Base-by-base conservation (phyloP, 495 filamentous ascomycete species). In the Lophiotrema nucula region DNA sequence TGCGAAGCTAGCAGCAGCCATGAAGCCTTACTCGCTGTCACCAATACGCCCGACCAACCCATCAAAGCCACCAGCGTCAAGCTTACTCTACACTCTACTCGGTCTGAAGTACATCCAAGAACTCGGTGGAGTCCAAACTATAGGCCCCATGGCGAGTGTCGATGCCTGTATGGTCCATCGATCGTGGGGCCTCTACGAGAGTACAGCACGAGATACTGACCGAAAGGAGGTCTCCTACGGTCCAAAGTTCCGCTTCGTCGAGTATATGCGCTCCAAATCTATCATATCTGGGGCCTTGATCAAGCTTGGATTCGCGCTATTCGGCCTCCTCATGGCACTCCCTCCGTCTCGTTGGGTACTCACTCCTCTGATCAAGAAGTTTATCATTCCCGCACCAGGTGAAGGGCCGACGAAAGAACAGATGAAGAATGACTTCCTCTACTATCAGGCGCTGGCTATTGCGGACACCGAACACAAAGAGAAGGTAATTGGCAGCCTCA, bases 111-210 rank as follows among this genome's bases (percentile, higher is more conserved):
- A 71, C 2, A 70, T 89, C 25, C 84, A 81, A 4, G 80, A 83
- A 31, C 78, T 95, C 13, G 89, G 88, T 1, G 79, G 82, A 1
- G 71, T 90, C 0, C 57, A 62, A 27, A 66, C 63, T 1, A 6
- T 83, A 86, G 16, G 85, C 79, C 11, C 86, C 79, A 18, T 67
- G 87, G 2, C 77, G 77, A 13, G 78, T 3, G 79, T 83, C 0
- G 88, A 96, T 60, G 72, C 78, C 5, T 79, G 83, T 21, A 80
- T 86, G 39, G 85, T 93, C 6, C 81, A 92, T 51, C 84, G 90
- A 49, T 83, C 80, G 35, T 93, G 90, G 84, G 88, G 86, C 3
- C 68, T 96, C 3, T 76, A 90, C 52, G 77, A 82, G 12, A 74
- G 78, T 3, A 69, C 74, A 4, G 25, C 59, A 8, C 49, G 45